A percentile compares a stretch with the other conserved stretches of the same genome.
These are phyloP conservation scores for Saccharomyces hybrid DNA, from an alignment of 1,139 yeast genomes.

Conservation along the genomic window DNA sequence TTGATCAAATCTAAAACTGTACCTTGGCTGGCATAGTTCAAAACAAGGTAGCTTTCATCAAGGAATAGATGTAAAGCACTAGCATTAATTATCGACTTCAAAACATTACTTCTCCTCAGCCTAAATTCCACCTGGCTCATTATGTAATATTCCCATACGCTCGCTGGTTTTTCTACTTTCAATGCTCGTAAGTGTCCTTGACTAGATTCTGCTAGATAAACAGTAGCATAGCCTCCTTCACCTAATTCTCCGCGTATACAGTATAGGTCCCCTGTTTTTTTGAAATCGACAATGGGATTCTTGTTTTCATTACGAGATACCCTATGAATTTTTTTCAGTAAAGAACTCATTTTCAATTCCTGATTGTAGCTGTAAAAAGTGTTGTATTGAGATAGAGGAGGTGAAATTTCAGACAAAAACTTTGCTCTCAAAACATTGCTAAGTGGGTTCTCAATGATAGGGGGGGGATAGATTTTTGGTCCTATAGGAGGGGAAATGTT, in stretches of 20 bases:
- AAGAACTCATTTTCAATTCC: slow-evolving; percentile 31
- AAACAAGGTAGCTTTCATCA: slow-evolving; percentile 68
- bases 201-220: slow-evolving; percentile 64
- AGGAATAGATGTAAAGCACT: slow-evolving; percentile 48
- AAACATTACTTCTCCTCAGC: slow-evolving; percentile 24
- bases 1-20: slow-evolving; percentile 68
- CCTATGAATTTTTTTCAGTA: slow-evolving; percentile 33
- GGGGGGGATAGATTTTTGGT: slow-evolving; percentile 11
- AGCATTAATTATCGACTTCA: slow-evolving; percentile 43
- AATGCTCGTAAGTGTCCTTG: slow-evolving; percentile 56
- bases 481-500: slow-evolving; percentile 23
- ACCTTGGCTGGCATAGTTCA: slow-evolving; percentile 69
- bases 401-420: slow-evolving; percentile 22
- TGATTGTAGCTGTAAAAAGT: slow-evolving; percentile 32
- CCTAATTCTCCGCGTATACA: slow-evolving; percentile 61
- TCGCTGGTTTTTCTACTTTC: slow-evolving; percentile 65
- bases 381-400: slow-evolving; percentile 28
- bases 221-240: slow-evolving; percentile 74
- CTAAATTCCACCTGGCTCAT: slow-evolving; percentile 45
- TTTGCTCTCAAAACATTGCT: background rate
- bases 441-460: background rate
- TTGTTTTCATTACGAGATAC: slow-evolving; percentile 36
- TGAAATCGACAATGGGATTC: slow-evolving; percentile 30
- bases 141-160: slow-evolving; percentile 79
- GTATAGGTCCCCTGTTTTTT: slow-evolving; percentile 43